Conservation (phyloP, 192 early-diverging fungal genomes). For the Allomyces arbusculus region DNA sequence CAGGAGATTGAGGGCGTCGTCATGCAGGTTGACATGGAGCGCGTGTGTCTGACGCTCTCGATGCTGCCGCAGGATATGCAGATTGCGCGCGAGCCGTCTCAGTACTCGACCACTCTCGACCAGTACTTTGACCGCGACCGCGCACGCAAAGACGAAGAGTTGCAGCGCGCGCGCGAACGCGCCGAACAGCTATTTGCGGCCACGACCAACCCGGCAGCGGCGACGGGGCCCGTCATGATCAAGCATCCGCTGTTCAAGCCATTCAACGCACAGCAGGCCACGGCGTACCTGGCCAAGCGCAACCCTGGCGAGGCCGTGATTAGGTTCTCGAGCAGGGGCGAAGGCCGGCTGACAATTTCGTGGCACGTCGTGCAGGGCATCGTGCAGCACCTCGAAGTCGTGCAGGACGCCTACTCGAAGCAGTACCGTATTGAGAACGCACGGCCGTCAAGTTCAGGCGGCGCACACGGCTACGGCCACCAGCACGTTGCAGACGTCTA, state of each 20-base stretch:
- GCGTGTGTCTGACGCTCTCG: slow-evolving; percentile 54
- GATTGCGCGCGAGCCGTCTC: slow-evolving; percentile 14
- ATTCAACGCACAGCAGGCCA: slow-evolving; percentile 47
- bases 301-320: slow-evolving; percentile 62
- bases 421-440: not conserved
- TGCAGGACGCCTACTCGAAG: slow-evolving; percentile 4
- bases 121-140: slow-evolving; percentile 34
- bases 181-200: slow-evolving; percentile 4
- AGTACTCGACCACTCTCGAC: slow-evolving; percentile 27
- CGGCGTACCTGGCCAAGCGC: slow-evolving; percentile 41
- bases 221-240: slow-evolving; percentile 20
- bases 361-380: slow-evolving; percentile 76
- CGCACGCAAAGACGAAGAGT: slow-evolving; percentile 18
- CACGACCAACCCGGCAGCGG: not conserved
- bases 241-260: slow-evolving; percentile 71
- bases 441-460: too few species aligned
- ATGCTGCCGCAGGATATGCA: slow-evolving; percentile 36
- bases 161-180: slow-evolving; percentile 11
- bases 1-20: slow-evolving; percentile 56
- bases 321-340: slow-evolving; percentile 72
- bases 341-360: slow-evolving; percentile 73
- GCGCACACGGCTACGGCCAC: not conserved
- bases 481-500: not conserved
- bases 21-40: slow-evolving; percentile 54
- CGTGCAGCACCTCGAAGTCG: slow-evolving; percentile 65